These are phyloP conservation scores for Alternaria panax DNA, from an alignment of 2,329 filamentous ascomycete species.

Conservation along the genomic window DNA sequence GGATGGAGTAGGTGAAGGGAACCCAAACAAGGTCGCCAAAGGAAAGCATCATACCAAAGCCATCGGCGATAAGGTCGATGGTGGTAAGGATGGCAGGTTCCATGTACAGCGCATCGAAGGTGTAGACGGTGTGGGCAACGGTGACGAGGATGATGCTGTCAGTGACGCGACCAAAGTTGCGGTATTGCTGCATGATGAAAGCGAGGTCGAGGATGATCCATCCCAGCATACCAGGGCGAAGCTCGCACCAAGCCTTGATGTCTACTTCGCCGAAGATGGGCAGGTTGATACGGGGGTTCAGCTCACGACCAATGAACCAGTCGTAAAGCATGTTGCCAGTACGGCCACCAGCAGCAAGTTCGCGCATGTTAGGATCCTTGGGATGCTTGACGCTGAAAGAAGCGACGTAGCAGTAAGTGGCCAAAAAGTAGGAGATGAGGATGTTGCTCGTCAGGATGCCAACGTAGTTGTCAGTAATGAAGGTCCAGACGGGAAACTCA, in stretches of 20 bases:
- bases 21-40: conserved; percentile 95
- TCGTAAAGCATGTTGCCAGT: conserved; percentile 89
- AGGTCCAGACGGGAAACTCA: conserved; percentile 88
- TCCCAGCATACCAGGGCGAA: conserved; percentile 88
- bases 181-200: conserved; percentile 88
- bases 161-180: conserved; percentile 80
- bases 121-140: conserved; percentile 79
- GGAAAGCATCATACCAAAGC: conserved; percentile 92
- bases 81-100: conserved; percentile 89
- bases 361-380: conserved; percentile 74
- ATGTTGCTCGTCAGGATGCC: conserved; percentile 86
- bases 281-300: conserved; percentile 84
- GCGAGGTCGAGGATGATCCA: conserved; percentile 88
- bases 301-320: conserved; percentile 94
- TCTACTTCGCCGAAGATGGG: conserved; percentile 86
- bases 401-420: conserved; percentile 79
- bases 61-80: conserved; percentile 92
- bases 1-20: conserved; percentile 85
- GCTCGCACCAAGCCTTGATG: conserved; percentile 87
- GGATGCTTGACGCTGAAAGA: conserved; percentile 79
- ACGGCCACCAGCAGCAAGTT: conserved; percentile 82
- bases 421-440: conserved; percentile 74
- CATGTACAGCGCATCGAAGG: conserved; percentile 85
- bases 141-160: conserved; percentile 86
- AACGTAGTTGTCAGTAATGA: conserved; percentile 88